phyloP scores from a whole-genome alignment of 805 yeast species.

The Saccharomycopsis synnaedendra region DNA sequence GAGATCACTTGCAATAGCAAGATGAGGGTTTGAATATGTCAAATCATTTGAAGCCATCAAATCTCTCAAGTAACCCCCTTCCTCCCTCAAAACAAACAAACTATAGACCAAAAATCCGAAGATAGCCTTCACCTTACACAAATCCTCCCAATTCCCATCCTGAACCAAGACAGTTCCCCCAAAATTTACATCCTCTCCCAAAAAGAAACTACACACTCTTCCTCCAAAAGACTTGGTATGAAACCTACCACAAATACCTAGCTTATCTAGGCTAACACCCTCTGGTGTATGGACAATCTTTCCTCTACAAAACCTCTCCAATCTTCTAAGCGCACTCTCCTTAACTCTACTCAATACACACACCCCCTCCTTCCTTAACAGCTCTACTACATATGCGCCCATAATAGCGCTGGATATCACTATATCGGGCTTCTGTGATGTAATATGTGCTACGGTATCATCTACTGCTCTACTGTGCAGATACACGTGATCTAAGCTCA shows the following conservation, averaged over 20 bases:
- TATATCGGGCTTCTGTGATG: conserved; percentile 48
- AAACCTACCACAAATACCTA: conserved; percentile 68
- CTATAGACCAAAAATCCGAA: conserved; percentile 73
- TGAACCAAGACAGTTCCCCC: conserved; percentile 83
- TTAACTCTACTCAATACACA: conserved; percentile 76
- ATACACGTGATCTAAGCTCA: too few species aligned
- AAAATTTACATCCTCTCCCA: conserved; percentile 59
- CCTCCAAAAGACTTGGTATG: conserved; percentile 52
- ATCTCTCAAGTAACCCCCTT: conserved; percentile 47
- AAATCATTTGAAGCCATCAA: neutral
- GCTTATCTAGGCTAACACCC: conserved; percentile 20
- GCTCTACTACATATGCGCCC: conserved; percentile 67
- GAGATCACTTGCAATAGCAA: too few species aligned
- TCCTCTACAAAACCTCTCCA: conserved; percentile 69
- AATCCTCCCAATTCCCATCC: conserved; percentile 54
- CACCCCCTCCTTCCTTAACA: conserved; percentile 63
- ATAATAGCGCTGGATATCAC: conserved; percentile 70
- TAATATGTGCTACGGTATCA: too few species aligned
- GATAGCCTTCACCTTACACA: conserved; percentile 64
- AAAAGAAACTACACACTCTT: conserved; percentile 60
- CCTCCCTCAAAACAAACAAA: conserved; percentile 68
- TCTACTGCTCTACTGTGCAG: too few species aligned
- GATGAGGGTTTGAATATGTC: too few species aligned
- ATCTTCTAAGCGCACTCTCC: conserved; percentile 67
- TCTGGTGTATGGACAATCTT: conserved; percentile 43